phyloP scores from a whole-genome alignment of 2,329 filamentous ascomycete species.

The Penicillium sp. region DNA sequence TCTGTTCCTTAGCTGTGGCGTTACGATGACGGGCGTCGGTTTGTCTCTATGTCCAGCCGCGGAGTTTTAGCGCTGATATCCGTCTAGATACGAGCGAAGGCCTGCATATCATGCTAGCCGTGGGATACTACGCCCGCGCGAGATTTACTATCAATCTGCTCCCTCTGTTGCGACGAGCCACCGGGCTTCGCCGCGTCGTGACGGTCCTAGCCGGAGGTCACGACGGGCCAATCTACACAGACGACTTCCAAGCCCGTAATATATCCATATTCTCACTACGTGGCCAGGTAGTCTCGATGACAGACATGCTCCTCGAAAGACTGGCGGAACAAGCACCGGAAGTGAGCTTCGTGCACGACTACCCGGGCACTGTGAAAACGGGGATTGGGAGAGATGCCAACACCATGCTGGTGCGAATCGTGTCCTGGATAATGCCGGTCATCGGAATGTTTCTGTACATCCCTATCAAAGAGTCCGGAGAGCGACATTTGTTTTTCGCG shows the following conservation, averaged over 20 bases:
- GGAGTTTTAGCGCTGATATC: background rate
- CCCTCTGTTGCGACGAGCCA: conserved; percentile 51
- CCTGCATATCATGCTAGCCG: conserved; percentile 51
- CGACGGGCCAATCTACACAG: conserved; percentile 51
- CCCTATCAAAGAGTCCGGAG: background rate
- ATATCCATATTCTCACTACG: conserved; percentile 42
- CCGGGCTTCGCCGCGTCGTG: conserved; percentile 53
- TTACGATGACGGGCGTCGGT: conserved; percentile 35
- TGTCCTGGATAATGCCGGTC: background rate
- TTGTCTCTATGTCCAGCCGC: conserved; percentile 1
- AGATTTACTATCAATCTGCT: conserved; percentile 59
- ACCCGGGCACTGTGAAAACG: conserved; percentile 44
- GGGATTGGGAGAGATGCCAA: background rate
- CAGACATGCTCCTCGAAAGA: conserved; percentile 50
- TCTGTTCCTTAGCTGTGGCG: conserved; percentile 53
- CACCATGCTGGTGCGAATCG: background rate
- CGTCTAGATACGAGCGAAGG: conserved; percentile 57
- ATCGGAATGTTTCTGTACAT: background rate
- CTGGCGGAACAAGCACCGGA: conserved; percentile 48
- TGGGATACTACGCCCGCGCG: conserved; percentile 58
- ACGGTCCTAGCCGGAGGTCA: conserved; percentile 55
- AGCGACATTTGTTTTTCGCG: background rate
- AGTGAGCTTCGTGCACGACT: conserved; percentile 50
- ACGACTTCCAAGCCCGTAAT: conserved; percentile 47
- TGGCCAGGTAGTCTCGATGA: conserved; percentile 48